Percentiles rank a stretch among this genome's conserved stretches.
Conservation (phyloP, 257 asterid genomes). For the Marsdenia floribunda region DNA sequence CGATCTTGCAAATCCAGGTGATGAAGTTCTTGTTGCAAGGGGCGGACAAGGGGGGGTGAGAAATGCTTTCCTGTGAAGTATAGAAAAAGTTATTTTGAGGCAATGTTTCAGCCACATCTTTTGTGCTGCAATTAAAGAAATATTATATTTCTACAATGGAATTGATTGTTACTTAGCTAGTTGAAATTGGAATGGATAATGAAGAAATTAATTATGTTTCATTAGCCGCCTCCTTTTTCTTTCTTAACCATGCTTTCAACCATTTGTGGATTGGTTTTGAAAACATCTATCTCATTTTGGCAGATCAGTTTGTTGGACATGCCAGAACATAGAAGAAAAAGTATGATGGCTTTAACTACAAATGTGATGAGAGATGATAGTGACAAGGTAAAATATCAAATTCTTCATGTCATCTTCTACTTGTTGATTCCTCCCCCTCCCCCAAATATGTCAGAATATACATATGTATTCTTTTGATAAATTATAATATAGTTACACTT, state of each 20-base stretch:
- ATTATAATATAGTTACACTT: neutral
- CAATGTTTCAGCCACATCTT: neutral
- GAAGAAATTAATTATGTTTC: neutral
- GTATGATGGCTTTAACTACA: constrained; percentile 40
- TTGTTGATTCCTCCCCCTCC: neutral
- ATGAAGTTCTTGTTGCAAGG: constrained; percentile 85
- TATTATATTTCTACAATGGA: neutral
- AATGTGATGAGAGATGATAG: constrained; percentile 80
- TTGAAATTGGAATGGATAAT: neutral
- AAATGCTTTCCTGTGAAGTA: constrained; percentile 14
- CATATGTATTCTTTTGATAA: neutral
- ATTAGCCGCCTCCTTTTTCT: neutral
- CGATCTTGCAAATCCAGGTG: constrained; percentile 82
- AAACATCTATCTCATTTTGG: constrained; percentile 22
- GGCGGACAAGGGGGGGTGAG: constrained; percentile 99
- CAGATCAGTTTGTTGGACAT: constrained; percentile 87
- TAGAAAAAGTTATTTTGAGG: constrained; percentile 10
- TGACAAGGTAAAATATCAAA: constrained; percentile 55
- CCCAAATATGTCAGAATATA: neutral
- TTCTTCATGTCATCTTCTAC: neutral
- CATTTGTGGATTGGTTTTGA: constrained; percentile 4
- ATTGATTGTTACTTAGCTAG: neutral
- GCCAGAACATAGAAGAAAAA: constrained; percentile 60
- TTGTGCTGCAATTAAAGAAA: neutral
- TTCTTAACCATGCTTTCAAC: constrained; percentile 12